Evolutionary conservation across 1,284 basidiomycete genomes (phyloP), one percentile per base, ranked within the genome.

Genomic region (Waitea zeae): DNA sequence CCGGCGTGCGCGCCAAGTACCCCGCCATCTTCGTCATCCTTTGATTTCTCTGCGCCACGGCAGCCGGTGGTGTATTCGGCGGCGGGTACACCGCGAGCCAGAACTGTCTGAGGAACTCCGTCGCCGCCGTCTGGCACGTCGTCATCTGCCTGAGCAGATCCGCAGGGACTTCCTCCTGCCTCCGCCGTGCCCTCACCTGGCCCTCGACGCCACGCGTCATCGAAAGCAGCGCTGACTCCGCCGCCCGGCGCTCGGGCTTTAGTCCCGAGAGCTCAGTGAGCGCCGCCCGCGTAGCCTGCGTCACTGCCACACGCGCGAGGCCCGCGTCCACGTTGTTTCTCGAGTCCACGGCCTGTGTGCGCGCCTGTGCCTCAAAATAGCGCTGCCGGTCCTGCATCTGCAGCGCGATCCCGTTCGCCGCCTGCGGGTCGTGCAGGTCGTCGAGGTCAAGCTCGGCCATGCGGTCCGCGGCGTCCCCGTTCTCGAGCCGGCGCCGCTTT

Each of bases 41-140:
- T 2, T 68, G 64, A 0, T 69, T 66, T 44, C 77, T 75, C 49
- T 84, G 76, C 2, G 67, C 63, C 7, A 69, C 60, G 1, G 70
- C 71, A 5, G 65, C 52, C 0, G 61, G 58, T 40, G 64, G 64
- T 12, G 64, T 48, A 20, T 84, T 76, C 0, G 68, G 56, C 2
- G 81, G 70, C 1, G 92, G 92, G 38, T 92, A 80, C 34, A 87
- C 69, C 1, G 88, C 70, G 7, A 79, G 67, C 90, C 92, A 98
- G 50, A 90, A 97, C 50, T 97, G 93, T 7, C 93, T 73, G 7
- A 99, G 62, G 51, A 97, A 96, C 53, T 99, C 93, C 44, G 87
- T 90, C 2, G 90, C 81, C 1, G 90, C 80, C 0, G 87, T 89
- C 48, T 96, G 89, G 45, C 84, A 83, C 0, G 83, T 82, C 6